These are phyloP conservation scores for Zymoseptoria brevis DNA, from an alignment of 2,329 filamentous ascomycete genomes.

Conservation along the genomic window DNA sequence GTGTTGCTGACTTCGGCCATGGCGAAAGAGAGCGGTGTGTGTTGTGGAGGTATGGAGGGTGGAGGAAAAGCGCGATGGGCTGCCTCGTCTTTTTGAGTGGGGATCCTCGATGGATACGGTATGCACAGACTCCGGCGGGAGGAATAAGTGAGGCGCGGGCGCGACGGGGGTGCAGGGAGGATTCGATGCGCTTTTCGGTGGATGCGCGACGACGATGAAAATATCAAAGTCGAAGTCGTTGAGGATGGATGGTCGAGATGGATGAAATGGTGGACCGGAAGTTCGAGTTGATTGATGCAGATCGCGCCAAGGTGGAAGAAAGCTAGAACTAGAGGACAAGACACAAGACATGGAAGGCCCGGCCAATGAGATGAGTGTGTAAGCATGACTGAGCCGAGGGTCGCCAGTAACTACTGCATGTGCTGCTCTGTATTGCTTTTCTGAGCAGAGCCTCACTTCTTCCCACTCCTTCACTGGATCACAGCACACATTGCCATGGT, in stretches of 20 bases:
- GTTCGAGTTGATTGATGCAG: not conserved
- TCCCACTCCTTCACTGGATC: slow-evolving; percentile 8
- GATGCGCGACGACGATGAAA: slow-evolving; percentile 4
- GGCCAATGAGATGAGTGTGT: not conserved
- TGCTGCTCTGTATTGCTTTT: slow-evolving; percentile 2
- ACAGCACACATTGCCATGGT: slow-evolving; percentile 2
- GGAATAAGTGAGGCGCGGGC: not conserved
- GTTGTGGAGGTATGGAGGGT: slow-evolving; percentile 3
- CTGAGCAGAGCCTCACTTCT: slow-evolving; percentile 1
- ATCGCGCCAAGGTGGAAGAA: too few species aligned
- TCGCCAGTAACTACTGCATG: slow-evolving; percentile 1
- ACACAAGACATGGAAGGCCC: not conserved
- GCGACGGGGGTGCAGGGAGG: slow-evolving; percentile 1
- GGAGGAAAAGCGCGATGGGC: not conserved
- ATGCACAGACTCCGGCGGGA: not conserved
- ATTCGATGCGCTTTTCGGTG: not conserved
- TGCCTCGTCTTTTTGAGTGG: not conserved
- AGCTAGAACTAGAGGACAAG: not conserved
- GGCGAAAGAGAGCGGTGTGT: slow-evolving; percentile 10
- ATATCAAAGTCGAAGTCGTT: not conserved
- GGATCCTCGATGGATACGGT: not conserved
- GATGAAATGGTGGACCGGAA: not conserved
- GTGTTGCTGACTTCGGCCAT: slow-evolving; percentile 90
- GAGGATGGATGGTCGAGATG: slow-evolving; percentile 1
- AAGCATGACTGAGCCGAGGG: too few species aligned